phyloP scores from a whole-genome alignment of 176 grass and related monocot genomes.

The Carex parvula region DNA sequence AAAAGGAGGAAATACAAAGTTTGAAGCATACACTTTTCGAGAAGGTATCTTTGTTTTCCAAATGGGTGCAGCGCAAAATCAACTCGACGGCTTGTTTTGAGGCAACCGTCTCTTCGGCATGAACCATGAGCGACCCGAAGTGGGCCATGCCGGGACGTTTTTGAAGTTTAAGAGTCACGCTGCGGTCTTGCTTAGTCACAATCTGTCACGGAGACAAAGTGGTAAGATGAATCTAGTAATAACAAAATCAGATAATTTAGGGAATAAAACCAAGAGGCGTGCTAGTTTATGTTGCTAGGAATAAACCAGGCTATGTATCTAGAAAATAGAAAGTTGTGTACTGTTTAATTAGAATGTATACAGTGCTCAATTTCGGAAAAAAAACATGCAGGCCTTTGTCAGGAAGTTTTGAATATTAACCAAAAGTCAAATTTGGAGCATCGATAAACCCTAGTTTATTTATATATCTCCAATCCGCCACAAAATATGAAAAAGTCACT shows the following conservation, averaged over 20 bases:
- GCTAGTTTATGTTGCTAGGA: neutral
- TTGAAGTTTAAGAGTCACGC: constrained; percentile 56
- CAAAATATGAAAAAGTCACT: neutral
- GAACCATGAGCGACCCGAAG: constrained; percentile 57
- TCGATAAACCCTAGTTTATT: neutral
- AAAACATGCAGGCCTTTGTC: neutral
- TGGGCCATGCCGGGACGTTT: constrained; percentile 29
- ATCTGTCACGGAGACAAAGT: constrained; percentile 46
- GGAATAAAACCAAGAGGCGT: neutral
- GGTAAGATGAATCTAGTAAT: constrained; percentile 15
- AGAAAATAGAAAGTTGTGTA: neutral
- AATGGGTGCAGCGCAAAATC: constrained; percentile 46
- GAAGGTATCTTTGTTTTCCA: constrained; percentile 83
- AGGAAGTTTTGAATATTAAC: neutral
- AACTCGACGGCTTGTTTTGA: constrained; percentile 75
- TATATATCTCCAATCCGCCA: neutral
- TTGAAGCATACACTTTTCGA: constrained; percentile 85
- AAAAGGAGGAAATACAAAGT: too few species aligned
- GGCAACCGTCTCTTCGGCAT: constrained; percentile 73
- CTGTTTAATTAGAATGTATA: neutral
- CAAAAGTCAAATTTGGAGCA: neutral
- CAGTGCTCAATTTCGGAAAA: neutral
- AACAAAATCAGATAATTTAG: neutral
- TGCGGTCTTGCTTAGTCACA: constrained; percentile 66
- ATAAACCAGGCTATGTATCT: neutral